A percentile compares a stretch with the other conserved stretches of the same genome.
Evolutionary conservation across 805 yeast genomes (phyloP).

Genomic region (Cyberlindnera mycetangii): DNA sequence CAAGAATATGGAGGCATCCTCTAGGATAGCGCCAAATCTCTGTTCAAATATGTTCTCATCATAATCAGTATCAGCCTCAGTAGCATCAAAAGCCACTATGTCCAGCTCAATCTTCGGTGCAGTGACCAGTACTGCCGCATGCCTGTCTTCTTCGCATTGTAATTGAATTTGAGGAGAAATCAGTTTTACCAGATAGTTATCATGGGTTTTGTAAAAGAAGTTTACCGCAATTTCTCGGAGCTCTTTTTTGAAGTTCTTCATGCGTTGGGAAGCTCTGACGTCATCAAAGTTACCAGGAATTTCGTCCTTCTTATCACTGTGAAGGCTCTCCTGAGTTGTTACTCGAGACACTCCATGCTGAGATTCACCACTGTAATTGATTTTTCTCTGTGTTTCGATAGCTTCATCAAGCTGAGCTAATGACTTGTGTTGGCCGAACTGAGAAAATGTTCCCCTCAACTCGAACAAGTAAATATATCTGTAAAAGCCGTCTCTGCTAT

Average conservation of each 20-base stretch:
- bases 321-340: slow-evolving; percentile 18
- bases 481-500: slow-evolving; percentile 58
- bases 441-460: slow-evolving; percentile 40
- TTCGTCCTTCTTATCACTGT: slow-evolving; percentile 10
- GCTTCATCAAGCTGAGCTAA: slow-evolving; percentile 50
- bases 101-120: slow-evolving; percentile 71
- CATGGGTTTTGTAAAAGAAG: slow-evolving; percentile 36
- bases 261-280: slow-evolving; percentile 28
- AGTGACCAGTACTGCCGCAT: slow-evolving; percentile 63
- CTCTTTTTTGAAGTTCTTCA: slow-evolving; percentile 50
- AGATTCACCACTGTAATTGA: slow-evolving; percentile 14
- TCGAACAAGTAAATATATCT: slow-evolving; percentile 53
- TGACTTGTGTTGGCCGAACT: slow-evolving; percentile 46
- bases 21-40: slow-evolving; percentile 65
- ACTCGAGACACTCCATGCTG: slow-evolving; percentile 18
- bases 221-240: slow-evolving; percentile 40
- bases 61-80: slow-evolving; percentile 38
- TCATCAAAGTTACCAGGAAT: slow-evolving; percentile 10
- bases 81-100: slow-evolving; percentile 60
- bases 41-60: slow-evolving; percentile 52
- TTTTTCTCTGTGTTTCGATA: slow-evolving; percentile 34
- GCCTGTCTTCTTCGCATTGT: slow-evolving; percentile 46
- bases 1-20: slow-evolving; percentile 70
- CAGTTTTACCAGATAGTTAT: slow-evolving; percentile 63
- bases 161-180: slow-evolving; percentile 83